Base-by-base conservation (phyloP, 129 eudicot genomes). In the Escallonia herrerae region DNA sequence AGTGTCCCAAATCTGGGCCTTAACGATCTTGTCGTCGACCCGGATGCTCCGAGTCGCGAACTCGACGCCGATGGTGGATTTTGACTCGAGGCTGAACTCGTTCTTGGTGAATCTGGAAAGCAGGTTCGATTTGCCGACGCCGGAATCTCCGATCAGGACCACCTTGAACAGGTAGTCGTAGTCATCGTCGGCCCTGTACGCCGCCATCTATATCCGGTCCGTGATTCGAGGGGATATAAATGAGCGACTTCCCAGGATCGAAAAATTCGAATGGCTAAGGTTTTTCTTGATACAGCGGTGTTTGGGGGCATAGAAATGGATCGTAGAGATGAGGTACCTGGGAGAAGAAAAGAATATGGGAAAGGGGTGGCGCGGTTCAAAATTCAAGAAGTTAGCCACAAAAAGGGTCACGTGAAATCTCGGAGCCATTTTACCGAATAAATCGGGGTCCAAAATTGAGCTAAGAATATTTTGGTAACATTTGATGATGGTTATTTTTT, bases 1-100 rank as follows among this genome's bases (percentile, higher is more conserved):
- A 39, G 95, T 87, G 71, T 87, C 95, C 95, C 95, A 87, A 86
- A 86, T 86, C 87, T 86, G 95, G 67, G 95, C 95, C 77, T 86
- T 86, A 46, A 86, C 78, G 58, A 87, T 76, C 62, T 87, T 87
- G 4, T 87, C 90, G 68, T 87, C 90, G 68, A 87, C 95, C 54
- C 82, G 90, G 56, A 87, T 78, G 51, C 90, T 83, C 59, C 95
- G 64, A 15, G 95, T 87, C 44, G 95, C 95, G 72, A 87, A 87
- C 66, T 87, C 95, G 41, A 87, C 95, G 14, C 95, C 90, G n/a
- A 87, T 87, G 8, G 95, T 87, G 62, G 95, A 87, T 72, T 87
- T 87, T 0, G 90, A 83, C 67, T 87, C 95, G 41, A 87, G 80
- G 61, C 71, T 87, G 40, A 87, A 83, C 81, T 87, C 95, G 57